Base-by-base conservation (phyloP, 176 grass and related monocot genomes). In the Rhynchospora tenuis region DNA sequence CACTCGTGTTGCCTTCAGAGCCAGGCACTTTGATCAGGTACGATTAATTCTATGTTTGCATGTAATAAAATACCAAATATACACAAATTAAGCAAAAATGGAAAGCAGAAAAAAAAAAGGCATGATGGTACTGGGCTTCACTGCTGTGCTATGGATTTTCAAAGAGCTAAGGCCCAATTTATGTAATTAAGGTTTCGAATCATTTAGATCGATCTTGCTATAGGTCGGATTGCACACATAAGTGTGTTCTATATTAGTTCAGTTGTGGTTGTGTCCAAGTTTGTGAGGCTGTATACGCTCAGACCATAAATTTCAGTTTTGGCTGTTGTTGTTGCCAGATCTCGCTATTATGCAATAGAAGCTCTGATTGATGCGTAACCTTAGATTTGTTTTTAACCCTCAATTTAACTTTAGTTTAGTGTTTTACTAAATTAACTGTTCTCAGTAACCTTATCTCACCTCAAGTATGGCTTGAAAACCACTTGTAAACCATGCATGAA, bases 1-100 rank as follows among this genome's bases (percentile, higher is more conserved):
- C 16, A 80, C 56, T 11, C 60, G 80, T 24, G 11, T 64, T 6
- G 80, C 58, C n/a, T 82, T 82, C 80, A 64, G 60, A 7, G 20
- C 56, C 42, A 17, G 38, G 59, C 43, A 26, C 58, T 29, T 51
- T 48, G 60, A 82, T 29, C 60, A 42, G 60, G 80, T 82, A 82
- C 13, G n/a, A 38, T 4, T 48, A 23, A 65, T 15, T 29, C 13
- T 29, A 66, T 10, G 6, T 31, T 66, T 29, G 24, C 26, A 17
- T 66, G n/a, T 33, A 6, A 66, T 33, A 6, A 66, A 31, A 66
- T 65, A 11, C 12, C 26, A 31, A 65, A 65, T 65, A 29, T 14
- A 15, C 24, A 65, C 24, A 65, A 65, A 14, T 5, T 51, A 51
- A 12, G 48, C 7, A 12, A 12, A 51, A 51, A 51, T 11, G 1